These are phyloP conservation scores for Termitomyces sp. DNA, from an alignment of 768 basidiomycete species.

Conservation along the genomic window DNA sequence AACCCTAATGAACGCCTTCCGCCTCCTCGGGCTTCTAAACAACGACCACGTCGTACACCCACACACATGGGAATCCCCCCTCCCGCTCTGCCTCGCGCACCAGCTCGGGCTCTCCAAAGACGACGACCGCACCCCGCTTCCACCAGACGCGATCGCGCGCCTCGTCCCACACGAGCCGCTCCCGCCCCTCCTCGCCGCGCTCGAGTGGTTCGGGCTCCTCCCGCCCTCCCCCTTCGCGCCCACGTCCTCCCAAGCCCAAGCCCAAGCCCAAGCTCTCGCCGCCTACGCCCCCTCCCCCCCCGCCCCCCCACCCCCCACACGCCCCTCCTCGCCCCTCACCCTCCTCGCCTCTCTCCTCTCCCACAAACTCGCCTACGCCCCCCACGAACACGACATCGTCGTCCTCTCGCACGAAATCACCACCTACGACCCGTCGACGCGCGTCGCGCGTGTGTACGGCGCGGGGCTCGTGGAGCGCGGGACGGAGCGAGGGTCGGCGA, in stretches of 20 bases:
- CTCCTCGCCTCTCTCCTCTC: conserved; percentile 70
- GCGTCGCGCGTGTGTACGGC: conserved; percentile 50
- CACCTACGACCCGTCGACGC: conserved; percentile 23
- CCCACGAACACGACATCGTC: conserved; percentile 80
- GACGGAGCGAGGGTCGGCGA: conserved; percentile 54
- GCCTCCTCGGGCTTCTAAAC: conserved; percentile 63
- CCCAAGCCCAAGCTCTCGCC: conserved; percentile 15
- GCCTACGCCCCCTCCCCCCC: conserved; percentile 22
- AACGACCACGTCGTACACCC: conserved; percentile 27
- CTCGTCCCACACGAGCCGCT: conserved; percentile 19
- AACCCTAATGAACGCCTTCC: conserved; percentile 67
- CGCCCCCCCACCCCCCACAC: conserved; percentile 39
- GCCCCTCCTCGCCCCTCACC: conserved; percentile 55
- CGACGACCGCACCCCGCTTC: background rate
- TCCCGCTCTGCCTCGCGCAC: conserved; percentile 21
- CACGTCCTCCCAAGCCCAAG: conserved; percentile 34
- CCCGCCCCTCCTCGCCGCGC: conserved; percentile 28
- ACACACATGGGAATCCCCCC: conserved; percentile 33
- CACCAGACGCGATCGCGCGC: conserved; percentile 14
- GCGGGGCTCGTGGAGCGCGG: conserved; percentile 65
- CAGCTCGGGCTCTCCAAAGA: conserved; percentile 15
- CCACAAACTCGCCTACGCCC: conserved; percentile 62
- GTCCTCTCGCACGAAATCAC: conserved; percentile 83
- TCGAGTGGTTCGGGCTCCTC: conserved; percentile 45
- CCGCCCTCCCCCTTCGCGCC: conserved; percentile 27